phyloP scores from a whole-genome alignment of 1,284 basidiomycete genomes.

The Clitocybe nebularis region DNA sequence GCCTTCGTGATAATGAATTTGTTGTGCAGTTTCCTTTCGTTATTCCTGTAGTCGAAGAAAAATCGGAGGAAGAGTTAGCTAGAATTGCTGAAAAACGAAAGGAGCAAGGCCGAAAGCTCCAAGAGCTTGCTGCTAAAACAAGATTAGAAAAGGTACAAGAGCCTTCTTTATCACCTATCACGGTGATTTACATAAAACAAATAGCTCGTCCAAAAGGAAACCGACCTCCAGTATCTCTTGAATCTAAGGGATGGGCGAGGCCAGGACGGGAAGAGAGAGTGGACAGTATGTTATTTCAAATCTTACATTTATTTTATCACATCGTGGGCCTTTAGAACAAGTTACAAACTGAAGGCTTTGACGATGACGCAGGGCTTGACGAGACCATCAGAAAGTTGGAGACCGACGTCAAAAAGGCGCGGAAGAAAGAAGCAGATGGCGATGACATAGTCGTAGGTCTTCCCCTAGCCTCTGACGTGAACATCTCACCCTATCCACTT shows the following conservation, averaged over 20 bases:
- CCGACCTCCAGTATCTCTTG: slow-evolving; percentile 73
- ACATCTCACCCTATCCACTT: neutral
- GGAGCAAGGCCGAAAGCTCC: slow-evolving; percentile 84
- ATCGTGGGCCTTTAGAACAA: slow-evolving; percentile 41
- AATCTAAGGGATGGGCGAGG: slow-evolving; percentile 63
- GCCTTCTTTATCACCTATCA: neutral
- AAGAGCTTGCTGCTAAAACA: slow-evolving; percentile 89
- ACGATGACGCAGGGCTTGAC: slow-evolving; percentile 63
- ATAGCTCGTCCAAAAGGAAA: slow-evolving; percentile 77
- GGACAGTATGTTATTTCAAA: slow-evolving; percentile 43
- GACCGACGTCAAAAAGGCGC: slow-evolving; percentile 57
- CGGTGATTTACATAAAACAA: neutral
- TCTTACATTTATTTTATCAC: neutral
- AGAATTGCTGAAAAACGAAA: slow-evolving; percentile 74
- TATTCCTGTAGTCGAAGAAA: slow-evolving; percentile 71
- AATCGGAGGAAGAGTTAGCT: slow-evolving; percentile 87
- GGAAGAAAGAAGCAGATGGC: slow-evolving; percentile 70
- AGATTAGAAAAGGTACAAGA: slow-evolving; percentile 77
- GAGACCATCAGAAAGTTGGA: slow-evolving; percentile 79
- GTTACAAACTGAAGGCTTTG: slow-evolving; percentile 73
- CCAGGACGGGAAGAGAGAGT: slow-evolving; percentile 75
- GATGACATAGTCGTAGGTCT: slow-evolving; percentile 49
- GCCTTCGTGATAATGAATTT: slow-evolving; percentile 63
- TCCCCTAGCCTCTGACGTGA: slow-evolving; percentile 4
- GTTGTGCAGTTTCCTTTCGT: slow-evolving; percentile 86